Evolutionary conservation across 192 early-diverging fungal species (phyloP).

Genomic region (Coemansia sp.): DNA sequence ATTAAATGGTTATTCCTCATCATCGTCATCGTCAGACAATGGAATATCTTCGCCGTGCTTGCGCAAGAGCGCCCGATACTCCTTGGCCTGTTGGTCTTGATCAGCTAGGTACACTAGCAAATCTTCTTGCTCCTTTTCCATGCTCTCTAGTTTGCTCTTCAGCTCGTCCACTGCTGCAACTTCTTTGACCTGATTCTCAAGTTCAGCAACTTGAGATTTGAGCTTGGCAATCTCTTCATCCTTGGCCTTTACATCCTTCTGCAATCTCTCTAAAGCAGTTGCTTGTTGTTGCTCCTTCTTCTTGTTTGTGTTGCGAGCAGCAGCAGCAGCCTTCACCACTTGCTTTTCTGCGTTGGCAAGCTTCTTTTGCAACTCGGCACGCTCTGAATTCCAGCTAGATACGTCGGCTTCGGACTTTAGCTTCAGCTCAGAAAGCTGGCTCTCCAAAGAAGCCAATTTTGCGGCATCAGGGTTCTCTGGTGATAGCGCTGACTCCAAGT

Average conservation of each 20-base stretch:
- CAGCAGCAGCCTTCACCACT: constrained; percentile 46
- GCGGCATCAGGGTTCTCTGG: constrained; percentile 8
- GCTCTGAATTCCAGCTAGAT: constrained; percentile 23
- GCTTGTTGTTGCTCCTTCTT: constrained; percentile 54
- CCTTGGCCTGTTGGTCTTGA: constrained; percentile 67
- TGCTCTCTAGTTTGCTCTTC: constrained; percentile 39
- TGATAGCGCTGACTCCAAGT: background rate
- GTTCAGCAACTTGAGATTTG: constrained; percentile 64
- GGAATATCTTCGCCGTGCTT: constrained; percentile 56
- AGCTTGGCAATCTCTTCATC: constrained; percentile 48
- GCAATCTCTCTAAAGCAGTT: constrained; percentile 19
- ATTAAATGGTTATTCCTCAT: constrained; percentile 2
- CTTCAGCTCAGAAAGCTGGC: constrained; percentile 20
- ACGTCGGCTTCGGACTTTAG: constrained; percentile 10
- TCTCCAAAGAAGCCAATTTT: constrained; percentile 24
- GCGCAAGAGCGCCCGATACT: constrained; percentile 55
- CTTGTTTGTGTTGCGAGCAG: constrained; percentile 45
- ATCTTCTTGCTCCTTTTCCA: constrained; percentile 79
- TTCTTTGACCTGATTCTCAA: constrained; percentile 33
- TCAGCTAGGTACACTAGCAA: constrained; percentile 80
- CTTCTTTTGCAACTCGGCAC: constrained; percentile 42
- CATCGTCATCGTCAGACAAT: constrained; percentile 56
- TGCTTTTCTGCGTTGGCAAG: constrained; percentile 49
- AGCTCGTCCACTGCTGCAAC: constrained; percentile 25
- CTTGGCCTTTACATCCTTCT: constrained; percentile 21